Percentiles rank a stretch among this genome's conserved stretches.
Conservation (phyloP, 2,329 filamentous ascomycete species). For the Herpotrichia juniperi region DNA sequence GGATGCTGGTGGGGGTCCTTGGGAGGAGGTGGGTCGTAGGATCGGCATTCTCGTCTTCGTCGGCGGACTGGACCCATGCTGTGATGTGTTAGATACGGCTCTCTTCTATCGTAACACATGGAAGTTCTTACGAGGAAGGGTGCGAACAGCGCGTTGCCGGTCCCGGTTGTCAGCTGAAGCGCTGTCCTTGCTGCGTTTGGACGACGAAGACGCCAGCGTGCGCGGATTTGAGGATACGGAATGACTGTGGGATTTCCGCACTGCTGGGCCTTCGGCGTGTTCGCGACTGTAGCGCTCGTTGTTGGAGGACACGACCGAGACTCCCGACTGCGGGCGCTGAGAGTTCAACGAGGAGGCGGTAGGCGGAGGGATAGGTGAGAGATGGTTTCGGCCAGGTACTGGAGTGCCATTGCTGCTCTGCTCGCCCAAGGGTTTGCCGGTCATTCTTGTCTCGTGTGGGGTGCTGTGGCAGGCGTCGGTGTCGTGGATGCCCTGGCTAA, state of each 20-base stretch:
- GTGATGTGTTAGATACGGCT: slow-evolving; percentile 5
- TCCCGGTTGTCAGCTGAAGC: slow-evolving; percentile 37
- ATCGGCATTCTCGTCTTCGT: slow-evolving; percentile 42
- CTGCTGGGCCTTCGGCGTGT: slow-evolving; percentile 28
- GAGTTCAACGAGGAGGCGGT: slow-evolving; percentile 34
- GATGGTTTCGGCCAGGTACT: slow-evolving; percentile 18
- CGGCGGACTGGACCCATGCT: slow-evolving; percentile 47
- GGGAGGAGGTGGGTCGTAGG: slow-evolving; percentile 40
- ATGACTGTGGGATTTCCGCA: slow-evolving; percentile 39
- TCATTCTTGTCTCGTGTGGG: slow-evolving; percentile 30
- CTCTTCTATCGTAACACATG: background rate
- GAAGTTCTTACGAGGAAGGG: slow-evolving; percentile 38
- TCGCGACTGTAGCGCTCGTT: slow-evolving; percentile 25
- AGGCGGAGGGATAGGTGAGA: slow-evolving; percentile 24
- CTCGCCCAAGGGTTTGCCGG: slow-evolving; percentile 36
- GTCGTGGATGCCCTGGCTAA: background rate
- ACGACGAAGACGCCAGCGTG: slow-evolving; percentile 38
- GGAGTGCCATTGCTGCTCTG: slow-evolving; percentile 31
- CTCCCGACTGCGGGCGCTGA: slow-evolving; percentile 38
- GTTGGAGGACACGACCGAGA: slow-evolving; percentile 35
- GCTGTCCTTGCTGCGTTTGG: slow-evolving; percentile 30
- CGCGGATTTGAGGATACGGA: slow-evolving; percentile 43
- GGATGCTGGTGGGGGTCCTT: slow-evolving; percentile 38
- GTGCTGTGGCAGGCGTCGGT: slow-evolving; percentile 18
- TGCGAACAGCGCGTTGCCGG: slow-evolving; percentile 40